A percentile compares a stretch with the other conserved stretches of the same genome.
Evolutionary conservation across 2,329 filamentous ascomycete genomes (phyloP).

Genomic region (Aspergillus ruber): DNA sequence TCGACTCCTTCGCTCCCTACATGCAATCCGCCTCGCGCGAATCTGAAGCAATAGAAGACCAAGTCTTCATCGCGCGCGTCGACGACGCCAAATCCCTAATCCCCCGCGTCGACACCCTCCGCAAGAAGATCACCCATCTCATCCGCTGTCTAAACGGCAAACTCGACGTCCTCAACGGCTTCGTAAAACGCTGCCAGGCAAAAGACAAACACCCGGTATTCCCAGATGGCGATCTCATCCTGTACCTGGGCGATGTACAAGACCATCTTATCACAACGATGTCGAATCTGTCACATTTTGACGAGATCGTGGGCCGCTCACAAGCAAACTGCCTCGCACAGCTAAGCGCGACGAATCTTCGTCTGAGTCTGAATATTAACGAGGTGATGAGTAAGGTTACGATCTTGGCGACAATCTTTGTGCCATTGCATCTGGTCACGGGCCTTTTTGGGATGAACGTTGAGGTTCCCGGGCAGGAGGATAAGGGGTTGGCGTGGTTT

Average conservation of each 20-base stretch:
- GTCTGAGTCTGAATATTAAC: conserved; percentile 78
- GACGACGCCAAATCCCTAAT: conserved; percentile 83
- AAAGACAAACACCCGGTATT: conserved; percentile 81
- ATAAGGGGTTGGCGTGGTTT: conserved; percentile 36
- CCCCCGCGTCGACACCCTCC: conserved; percentile 74
- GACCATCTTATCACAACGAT: conserved; percentile 98
- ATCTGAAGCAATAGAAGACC: conserved; percentile 87
- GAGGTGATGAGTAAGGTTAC: conserved; percentile 88
- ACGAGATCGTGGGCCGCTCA: conserved; percentile 88
- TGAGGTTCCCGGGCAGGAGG: conserved; percentile 36
- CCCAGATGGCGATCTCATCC: conserved; percentile 85
- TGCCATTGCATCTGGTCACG: conserved; percentile 86
- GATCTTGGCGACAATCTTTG: conserved; percentile 81
- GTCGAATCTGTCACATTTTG: conserved; percentile 84
- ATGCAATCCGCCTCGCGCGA: conserved; percentile 78
- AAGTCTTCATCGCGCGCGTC: conserved; percentile 82
- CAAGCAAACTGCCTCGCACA: conserved; percentile 95
- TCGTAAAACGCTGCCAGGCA: conserved; percentile 87
- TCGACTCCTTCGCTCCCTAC: conserved; percentile 84
- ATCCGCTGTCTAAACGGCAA: conserved; percentile 88
- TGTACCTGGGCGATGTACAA: conserved; percentile 95
- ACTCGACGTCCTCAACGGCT: conserved; percentile 90
- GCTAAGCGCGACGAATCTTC: conserved; percentile 81
- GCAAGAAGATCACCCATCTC: conserved; percentile 87
- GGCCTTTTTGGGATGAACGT: conserved; percentile 48